Evolutionary conservation across 495 filamentous ascomycete species (phyloP), one percentile per base, ranked within the genome.

Genomic region (Aspergillus indologenus): DNA sequence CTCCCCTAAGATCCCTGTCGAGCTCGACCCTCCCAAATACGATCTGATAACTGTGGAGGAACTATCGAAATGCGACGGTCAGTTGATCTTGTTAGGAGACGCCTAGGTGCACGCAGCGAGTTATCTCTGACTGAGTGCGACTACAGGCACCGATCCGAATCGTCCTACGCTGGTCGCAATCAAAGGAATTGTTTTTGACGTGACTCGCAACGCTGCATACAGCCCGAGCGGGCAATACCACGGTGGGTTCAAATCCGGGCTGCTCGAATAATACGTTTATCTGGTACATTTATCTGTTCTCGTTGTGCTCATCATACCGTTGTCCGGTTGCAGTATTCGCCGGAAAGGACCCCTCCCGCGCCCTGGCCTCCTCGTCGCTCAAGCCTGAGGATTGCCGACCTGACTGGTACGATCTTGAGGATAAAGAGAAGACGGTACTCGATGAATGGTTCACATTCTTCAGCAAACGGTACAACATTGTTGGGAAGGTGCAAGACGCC

Each of bases 381-480:
- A 96, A 97, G 72, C 71, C 81, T 4, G 91, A 92, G 65, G 91
- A 98, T 65, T 92, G 90, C 62, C 75, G 75, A 18, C 78, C 95
- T 1, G 88, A 96, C 26, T 98, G 91, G 90, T 78, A 86, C 56
- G 90, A 94, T 68, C 79, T 99, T 46, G 72, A 74, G 20, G 92
- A 96, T n/a, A 91, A 92, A 75, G 86, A 96, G 70, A 91, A 96
- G 76, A 81, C 79, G 23, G 85, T 87, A 15, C 77, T 99, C 44
- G 79, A 90, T 21, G 95, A 98, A 68, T 99, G 94, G 94, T 86
- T 84, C 54, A 95, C 87, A 3, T 98, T 96, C 77, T 98, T 98
- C 76, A 87, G 85, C 65, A 98, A 97, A 76, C 81, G 94, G 44
- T 98, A 98, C 70, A 96, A 93, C 66, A 84, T 97, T 56, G 87